Conservation (phyloP, 2,329 filamentous ascomycete species). For the Cytospora leucostoma region DNA sequence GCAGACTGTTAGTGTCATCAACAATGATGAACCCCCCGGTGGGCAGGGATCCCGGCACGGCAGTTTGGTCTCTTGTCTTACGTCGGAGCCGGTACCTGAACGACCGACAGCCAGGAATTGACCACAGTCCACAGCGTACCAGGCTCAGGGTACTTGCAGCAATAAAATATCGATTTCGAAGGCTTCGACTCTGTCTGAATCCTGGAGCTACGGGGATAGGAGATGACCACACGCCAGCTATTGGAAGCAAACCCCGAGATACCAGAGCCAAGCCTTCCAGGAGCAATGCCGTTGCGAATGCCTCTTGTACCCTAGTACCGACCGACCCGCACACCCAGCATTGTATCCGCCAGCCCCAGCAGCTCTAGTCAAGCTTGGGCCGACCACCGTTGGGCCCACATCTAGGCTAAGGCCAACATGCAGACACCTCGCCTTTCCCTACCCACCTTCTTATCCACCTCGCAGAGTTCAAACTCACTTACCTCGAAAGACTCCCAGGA, state of each 20-base stretch:
- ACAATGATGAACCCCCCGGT: neutral
- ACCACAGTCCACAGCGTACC: neutral
- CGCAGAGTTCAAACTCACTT: slow-evolving; percentile 9
- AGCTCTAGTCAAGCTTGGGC: slow-evolving; percentile 19
- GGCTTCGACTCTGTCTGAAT: neutral
- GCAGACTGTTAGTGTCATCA: neutral
- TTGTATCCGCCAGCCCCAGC: slow-evolving; percentile 11
- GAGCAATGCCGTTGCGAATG: slow-evolving; percentile 1
- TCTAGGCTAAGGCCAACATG: slow-evolving; percentile 9
- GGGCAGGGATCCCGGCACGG: neutral
- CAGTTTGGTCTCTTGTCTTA: slow-evolving; percentile 5
- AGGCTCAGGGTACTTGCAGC: neutral
- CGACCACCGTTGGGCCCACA: slow-evolving; percentile 1
- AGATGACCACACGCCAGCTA: slow-evolving; percentile 6
- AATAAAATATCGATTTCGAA: neutral
- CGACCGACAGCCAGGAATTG: slow-evolving; percentile 4
- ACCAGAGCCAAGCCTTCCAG: slow-evolving; percentile 1
- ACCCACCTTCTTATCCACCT: slow-evolving; percentile 1
- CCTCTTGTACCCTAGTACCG: slow-evolving; percentile 3
- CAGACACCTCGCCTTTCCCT: slow-evolving; percentile 8
- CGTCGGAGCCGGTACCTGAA: slow-evolving; percentile 7
- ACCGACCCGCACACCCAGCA: slow-evolving; percentile 14
- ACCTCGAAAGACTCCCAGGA: slow-evolving; percentile 13
- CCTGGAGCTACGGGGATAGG: neutral
- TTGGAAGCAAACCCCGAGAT: slow-evolving; percentile 2